Evolutionary conservation across 768 basidiomycete genomes (phyloP).

Genomic region (Rhodotorula taiwanensis): DNA sequence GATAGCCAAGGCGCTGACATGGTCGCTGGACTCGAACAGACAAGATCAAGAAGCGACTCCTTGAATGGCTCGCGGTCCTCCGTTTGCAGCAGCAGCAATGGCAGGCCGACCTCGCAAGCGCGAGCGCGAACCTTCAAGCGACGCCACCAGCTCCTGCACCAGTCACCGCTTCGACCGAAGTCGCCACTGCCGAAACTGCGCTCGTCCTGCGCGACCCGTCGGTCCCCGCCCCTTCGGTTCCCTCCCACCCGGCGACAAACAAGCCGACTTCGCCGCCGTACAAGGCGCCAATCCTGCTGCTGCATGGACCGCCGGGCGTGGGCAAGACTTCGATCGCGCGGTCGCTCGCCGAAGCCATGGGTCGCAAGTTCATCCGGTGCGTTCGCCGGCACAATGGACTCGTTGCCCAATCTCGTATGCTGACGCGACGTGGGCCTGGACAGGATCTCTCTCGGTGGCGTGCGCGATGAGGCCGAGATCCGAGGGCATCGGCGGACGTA

Average conservation of each 20-base stretch:
- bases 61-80: conserved; percentile 86
- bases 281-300: conserved; percentile 37
- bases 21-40: conserved; percentile 47
- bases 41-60: conserved; percentile 80
- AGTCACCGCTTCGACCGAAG: conserved; percentile 3
- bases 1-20: too few species aligned
- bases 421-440: too few species aligned
- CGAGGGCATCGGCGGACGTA: conserved; percentile 76
- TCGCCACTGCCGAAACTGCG: conserved; percentile 5
- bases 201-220: conserved; percentile 16
- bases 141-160: conserved; percentile 26
- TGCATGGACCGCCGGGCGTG: conserved; percentile 71
- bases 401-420: too few species aligned
- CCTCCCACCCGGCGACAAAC: neutral
- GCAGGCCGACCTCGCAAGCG: neutral
- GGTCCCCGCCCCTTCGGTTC: neutral
- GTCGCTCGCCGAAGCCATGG: conserved; percentile 73
- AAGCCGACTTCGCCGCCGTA: neutral
- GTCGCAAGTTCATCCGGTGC: conserved; percentile 72
- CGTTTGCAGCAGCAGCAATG: conserved; percentile 48
- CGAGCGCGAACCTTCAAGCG: conserved; percentile 44
- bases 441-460: conserved; percentile 75
- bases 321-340: conserved; percentile 89
- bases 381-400: too few species aligned
- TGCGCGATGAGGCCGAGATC: conserved; percentile 84